Evolutionary conservation across 2,329 filamentous ascomycete genomes (phyloP), one percentile per base, ranked within the genome.

Genomic region (Thermothelomyces thermophilus): DNA sequence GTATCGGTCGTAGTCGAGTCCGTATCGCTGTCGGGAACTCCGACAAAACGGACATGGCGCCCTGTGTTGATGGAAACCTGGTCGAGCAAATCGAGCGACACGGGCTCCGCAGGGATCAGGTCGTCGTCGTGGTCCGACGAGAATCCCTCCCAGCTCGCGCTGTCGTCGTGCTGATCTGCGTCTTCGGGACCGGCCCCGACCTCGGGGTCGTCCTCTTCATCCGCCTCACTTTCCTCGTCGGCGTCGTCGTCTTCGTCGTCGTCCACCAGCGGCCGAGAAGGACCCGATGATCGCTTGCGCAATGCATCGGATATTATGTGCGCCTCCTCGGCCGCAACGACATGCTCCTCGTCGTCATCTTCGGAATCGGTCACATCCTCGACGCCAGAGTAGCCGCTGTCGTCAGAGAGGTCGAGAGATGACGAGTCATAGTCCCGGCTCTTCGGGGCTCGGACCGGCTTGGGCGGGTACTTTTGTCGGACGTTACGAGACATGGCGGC

Each of bases 281-380:
- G 68, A 60, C 64, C 66, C 59, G 48, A 65, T 60, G 66, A 60
- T 57, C 56, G 60, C 53, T 69, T 64, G 26, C 64, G 64, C 57
- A 65, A 62, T 55, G 66, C 68, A 56, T 74, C 68, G 49, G 68
- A 67, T 51, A 87, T 73, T 55, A 90, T 87, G 59, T 84, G 80
- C 66, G 82, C 76, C 71, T 90, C 87, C 77, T 93, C 87, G 72
- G 82, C 77, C 74, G 83, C 80, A 62, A 86, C 79, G 49, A 91
- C 80, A 74, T 87, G 80, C 57, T 86, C 80, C 66, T 91, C 84
- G 65, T 91, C 87, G 56, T 88, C 84, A 55, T 90, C 79, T 47
- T 79, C 87, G 10, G 81, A 84, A 60, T 90, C 87, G 58, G 80
- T 87, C 53, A 94, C 84, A 44, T 89, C 80, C 63, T 91, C 86